Conservation (phyloP, 495 filamentous ascomycete genomes). For the Apiosordaria backusii region DNA sequence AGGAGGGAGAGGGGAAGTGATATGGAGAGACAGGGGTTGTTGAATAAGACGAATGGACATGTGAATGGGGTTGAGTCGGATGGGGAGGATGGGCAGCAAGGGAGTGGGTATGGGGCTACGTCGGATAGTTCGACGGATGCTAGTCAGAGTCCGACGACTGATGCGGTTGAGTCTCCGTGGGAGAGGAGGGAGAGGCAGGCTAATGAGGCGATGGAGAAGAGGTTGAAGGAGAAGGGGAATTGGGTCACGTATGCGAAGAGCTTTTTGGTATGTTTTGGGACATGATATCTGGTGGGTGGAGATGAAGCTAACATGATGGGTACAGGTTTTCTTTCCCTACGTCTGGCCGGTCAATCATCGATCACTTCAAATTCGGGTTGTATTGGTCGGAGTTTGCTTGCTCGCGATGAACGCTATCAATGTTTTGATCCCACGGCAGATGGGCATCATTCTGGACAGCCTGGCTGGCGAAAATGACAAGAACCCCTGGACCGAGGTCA, state of each 20-base stretch:
- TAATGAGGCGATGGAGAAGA: constrained; percentile 52
- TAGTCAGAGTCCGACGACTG: constrained; percentile 31
- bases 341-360: constrained; percentile 60
- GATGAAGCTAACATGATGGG: constrained; percentile 5
- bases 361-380: constrained; percentile 52
- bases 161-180: constrained; percentile 45
- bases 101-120: constrained; percentile 42
- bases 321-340: constrained; percentile 59
- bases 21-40: constrained; percentile 50
- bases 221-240: constrained; percentile 57
- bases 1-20: constrained; percentile 39
- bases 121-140: constrained; percentile 35
- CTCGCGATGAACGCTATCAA: constrained; percentile 58
- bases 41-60: constrained; percentile 32
- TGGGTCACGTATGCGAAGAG: constrained; percentile 63
- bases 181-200: constrained; percentile 49
- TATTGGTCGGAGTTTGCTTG: constrained; percentile 59
- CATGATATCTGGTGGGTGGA: not conserved
- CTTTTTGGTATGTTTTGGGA: constrained; percentile 46
- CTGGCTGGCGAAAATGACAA: constrained; percentile 39
- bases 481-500: constrained; percentile 53
- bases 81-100: constrained; percentile 22
- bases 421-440: constrained; percentile 62
- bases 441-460: constrained; percentile 59
- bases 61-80: constrained; percentile 16